Percentiles rank a stretch among this genome's conserved stretches.
Evolutionary conservation across 2,329 filamentous ascomycete genomes (phyloP).

Genomic region (Dichotomopilus funicola): DNA sequence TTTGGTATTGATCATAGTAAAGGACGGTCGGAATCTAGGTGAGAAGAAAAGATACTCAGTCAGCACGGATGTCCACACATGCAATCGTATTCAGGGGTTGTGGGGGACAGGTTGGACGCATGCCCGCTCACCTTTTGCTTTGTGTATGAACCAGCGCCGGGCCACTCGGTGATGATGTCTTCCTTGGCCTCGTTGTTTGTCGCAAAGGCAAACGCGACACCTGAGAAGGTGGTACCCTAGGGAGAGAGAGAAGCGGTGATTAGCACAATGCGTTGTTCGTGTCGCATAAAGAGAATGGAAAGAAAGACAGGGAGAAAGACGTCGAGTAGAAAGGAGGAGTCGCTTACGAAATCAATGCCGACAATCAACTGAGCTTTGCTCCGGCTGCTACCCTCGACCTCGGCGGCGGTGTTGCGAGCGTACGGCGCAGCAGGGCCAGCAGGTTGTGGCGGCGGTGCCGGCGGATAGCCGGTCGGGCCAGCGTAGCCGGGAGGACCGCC

Average conservation of each 20-base stretch:
- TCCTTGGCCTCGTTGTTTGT: constrained; percentile 97
- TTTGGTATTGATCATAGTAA: constrained; percentile 99
- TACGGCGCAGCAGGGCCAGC: constrained; percentile 34
- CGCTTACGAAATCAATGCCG: constrained; percentile 90
- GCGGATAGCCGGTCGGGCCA: constrained; percentile 43
- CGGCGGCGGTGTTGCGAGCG: constrained; percentile 47
- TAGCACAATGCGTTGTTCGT: constrained; percentile 10
- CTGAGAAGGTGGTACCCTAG: constrained; percentile 94
- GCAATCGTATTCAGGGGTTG: not conserved
- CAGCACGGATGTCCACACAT: not conserved
- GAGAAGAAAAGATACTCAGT: not conserved
- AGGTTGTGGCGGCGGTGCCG: constrained; percentile 30
- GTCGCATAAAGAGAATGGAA: not conserved
- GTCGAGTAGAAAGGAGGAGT: not conserved
- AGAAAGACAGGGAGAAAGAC: not conserved
- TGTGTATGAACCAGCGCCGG: constrained; percentile 91
- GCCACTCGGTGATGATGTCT: constrained; percentile 99
- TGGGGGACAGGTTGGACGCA: not conserved
- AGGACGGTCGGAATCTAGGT: constrained; percentile 91
- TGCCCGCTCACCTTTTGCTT: constrained; percentile 78
- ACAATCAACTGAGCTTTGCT: constrained; percentile 97
- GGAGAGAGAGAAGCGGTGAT: constrained; percentile 14
- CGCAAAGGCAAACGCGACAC: constrained; percentile 93
- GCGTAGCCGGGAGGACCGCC: constrained; percentile 43
- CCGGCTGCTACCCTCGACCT: constrained; percentile 81